Conservation (phyloP, 352 stramenopile genomes). For the Chloridella minuta region DNA sequence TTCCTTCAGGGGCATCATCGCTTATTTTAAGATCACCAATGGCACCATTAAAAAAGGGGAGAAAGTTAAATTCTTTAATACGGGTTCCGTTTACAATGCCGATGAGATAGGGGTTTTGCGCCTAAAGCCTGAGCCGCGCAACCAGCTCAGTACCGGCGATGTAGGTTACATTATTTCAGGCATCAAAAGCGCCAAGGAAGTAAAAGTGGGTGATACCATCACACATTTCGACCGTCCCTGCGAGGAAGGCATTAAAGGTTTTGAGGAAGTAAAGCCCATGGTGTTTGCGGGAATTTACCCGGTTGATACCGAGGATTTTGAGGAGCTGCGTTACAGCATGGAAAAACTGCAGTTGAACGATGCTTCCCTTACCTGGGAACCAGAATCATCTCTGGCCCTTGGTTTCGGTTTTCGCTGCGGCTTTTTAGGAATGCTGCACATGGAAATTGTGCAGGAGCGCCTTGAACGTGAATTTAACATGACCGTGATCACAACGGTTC, state of each 20-base stretch:
- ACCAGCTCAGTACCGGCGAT: slow-evolving; percentile 43
- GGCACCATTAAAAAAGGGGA: slow-evolving; percentile 14
- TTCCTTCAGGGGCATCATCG: slow-evolving; percentile 19
- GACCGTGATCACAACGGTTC: slow-evolving; percentile 78
- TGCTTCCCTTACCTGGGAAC: slow-evolving; percentile 60
- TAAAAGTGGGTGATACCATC: not conserved
- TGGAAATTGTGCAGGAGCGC: slow-evolving; percentile 91
- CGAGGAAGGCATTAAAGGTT: slow-evolving; percentile 17
- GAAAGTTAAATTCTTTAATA: not conserved
- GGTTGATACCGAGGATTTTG: slow-evolving; percentile 65
- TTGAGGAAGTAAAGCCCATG: slow-evolving; percentile 48
- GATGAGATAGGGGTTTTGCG: slow-evolving; percentile 40
- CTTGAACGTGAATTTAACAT: slow-evolving; percentile 82
- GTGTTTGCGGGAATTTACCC: slow-evolving; percentile 96
- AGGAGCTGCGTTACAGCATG: slow-evolving; percentile 67
- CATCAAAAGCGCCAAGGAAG: slow-evolving; percentile 81
- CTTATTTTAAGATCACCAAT: slow-evolving; percentile 18
- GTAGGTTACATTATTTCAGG: slow-evolving; percentile 80
- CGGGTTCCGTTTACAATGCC: slow-evolving; percentile 17
- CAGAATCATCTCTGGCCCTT: slow-evolving; percentile 60
- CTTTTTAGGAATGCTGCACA: slow-evolving; percentile 83
- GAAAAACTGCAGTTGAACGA: slow-evolving; percentile 86
- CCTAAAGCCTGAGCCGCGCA: slow-evolving; percentile 29
- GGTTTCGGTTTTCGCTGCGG: slow-evolving; percentile 76
- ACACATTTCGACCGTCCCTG: not conserved